These are phyloP conservation scores for Prinsepia uniflora DNA, from an alignment of 306 rosid species.

Conservation along the genomic window DNA sequence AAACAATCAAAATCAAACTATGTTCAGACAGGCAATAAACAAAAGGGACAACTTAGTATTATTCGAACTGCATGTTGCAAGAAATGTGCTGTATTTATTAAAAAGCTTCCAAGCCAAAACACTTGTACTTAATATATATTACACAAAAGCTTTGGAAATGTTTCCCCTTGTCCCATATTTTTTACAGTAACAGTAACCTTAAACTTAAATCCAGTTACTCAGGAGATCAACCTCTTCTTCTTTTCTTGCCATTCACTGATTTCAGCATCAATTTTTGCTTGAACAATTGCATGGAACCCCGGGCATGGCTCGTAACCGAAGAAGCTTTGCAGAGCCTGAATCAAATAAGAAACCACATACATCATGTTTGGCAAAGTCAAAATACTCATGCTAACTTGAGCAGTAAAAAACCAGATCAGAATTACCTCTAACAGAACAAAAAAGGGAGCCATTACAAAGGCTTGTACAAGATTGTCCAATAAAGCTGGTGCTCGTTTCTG, in stretches of 20 bases:
- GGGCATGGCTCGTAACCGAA: constrained; percentile 71
- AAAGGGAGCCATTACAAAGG: constrained; percentile 86
- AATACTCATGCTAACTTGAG: neutral
- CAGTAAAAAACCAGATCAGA: neutral
- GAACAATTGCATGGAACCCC: constrained; percentile 57
- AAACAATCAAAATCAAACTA: constrained; percentile 11
- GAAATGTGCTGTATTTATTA: neutral
- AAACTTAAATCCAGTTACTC: constrained; percentile 21
- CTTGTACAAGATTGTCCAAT: constrained; percentile 70
- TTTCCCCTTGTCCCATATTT: neutral
- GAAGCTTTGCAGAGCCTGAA: constrained; percentile 53
- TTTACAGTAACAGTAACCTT: constrained; percentile 1
- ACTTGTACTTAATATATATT: neutral
- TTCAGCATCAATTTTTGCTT: constrained; percentile 47
- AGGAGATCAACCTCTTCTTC: constrained; percentile 50
- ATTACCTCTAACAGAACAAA: constrained; percentile 85
- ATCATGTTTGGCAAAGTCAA: neutral
- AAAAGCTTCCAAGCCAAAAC: neutral
- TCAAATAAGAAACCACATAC: constrained; percentile 6
- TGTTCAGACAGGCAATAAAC: neutral
- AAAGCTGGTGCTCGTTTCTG: constrained; percentile 87
- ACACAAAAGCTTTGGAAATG: neutral
- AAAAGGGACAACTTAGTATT: neutral
- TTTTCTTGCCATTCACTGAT: constrained; percentile 54
- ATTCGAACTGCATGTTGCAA: neutral